Evolutionary conservation across 2,329 filamentous ascomycete species (phyloP).

Genomic region (Exophiala xenobiotica): DNA sequence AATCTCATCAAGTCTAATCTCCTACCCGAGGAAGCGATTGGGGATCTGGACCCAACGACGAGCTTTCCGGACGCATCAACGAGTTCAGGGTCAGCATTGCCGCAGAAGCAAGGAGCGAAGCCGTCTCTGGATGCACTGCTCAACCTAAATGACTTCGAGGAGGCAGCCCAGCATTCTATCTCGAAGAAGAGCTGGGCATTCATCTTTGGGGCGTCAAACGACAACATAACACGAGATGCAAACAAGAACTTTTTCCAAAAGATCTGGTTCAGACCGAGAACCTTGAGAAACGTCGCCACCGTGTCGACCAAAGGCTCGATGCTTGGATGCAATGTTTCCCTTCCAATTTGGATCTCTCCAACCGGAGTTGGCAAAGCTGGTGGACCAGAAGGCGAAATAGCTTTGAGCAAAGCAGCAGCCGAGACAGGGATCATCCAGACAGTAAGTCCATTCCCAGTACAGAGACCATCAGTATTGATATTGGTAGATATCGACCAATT

Average conservation of each 20-base stretch:
- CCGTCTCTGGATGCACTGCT: slow-evolving; percentile 24
- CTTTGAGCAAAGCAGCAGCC: slow-evolving; percentile 35
- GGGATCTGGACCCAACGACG: slow-evolving; percentile 12
- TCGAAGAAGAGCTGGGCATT: slow-evolving; percentile 32
- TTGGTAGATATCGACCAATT: slow-evolving; percentile 47
- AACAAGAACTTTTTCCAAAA: slow-evolving; percentile 37
- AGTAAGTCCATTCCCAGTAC: slow-evolving; percentile 44
- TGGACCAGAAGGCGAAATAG: slow-evolving; percentile 46
- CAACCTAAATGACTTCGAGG: slow-evolving; percentile 27
- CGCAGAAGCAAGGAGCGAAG: slow-evolving; percentile 29
- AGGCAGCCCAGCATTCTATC: slow-evolving; percentile 18
- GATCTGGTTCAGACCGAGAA: slow-evolving; percentile 48
- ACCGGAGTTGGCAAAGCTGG: slow-evolving; percentile 42
- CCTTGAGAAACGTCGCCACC: slow-evolving; percentile 42
- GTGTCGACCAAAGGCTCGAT: slow-evolving; percentile 39
- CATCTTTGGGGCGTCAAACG: slow-evolving; percentile 32
- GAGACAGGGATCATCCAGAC: slow-evolving; percentile 34
- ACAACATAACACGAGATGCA: slow-evolving; percentile 23
- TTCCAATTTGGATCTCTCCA: slow-evolving; percentile 28
- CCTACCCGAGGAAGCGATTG: slow-evolving; percentile 10
- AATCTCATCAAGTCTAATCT: slow-evolving; percentile 44
- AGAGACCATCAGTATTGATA: neutral
- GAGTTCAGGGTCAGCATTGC: neutral
- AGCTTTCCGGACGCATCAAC: slow-evolving; percentile 9
- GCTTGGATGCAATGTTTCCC: slow-evolving; percentile 21